Percentiles rank a stretch among this genome's conserved stretches.
Evolutionary conservation across 192 early-diverging fungal genomes (phyloP).

Genomic region (Coemansia asiatica): DNA sequence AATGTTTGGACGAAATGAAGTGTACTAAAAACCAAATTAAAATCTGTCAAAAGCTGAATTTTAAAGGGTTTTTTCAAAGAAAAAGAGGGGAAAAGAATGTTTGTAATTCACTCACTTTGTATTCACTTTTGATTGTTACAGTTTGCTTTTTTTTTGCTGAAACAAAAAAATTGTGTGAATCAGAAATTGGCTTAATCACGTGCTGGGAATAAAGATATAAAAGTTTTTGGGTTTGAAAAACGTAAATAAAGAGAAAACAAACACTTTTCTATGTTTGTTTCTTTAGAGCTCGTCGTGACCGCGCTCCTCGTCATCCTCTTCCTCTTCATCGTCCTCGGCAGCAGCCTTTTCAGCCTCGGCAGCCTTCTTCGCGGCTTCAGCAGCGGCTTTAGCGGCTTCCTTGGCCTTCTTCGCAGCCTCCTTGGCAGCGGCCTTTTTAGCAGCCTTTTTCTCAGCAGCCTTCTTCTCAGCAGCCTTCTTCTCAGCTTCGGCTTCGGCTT

Average conservation of each 20-base stretch:
- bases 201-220: background rate
- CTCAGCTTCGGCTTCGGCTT: slow-evolving; percentile 19
- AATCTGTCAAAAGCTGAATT: too few relatives aligned
- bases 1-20: too few relatives aligned
- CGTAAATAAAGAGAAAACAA: too few relatives aligned
- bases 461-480: background rate
- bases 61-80: too few relatives aligned
- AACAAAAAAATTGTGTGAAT: background rate
- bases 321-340: slow-evolving; percentile 26
- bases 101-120: too few relatives aligned
- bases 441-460: background rate
- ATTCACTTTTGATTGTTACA: too few relatives aligned
- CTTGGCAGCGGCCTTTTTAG: slow-evolving; percentile 21
- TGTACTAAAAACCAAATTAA: too few relatives aligned
- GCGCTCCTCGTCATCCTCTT: slow-evolving; percentile 23
- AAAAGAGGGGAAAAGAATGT: too few relatives aligned
- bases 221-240: background rate
- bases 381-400: slow-evolving; percentile 15
- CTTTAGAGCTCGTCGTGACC: slow-evolving; percentile 55
- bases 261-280: too few relatives aligned
- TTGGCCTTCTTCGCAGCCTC: slow-evolving; percentile 18
- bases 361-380: slow-evolving; percentile 20
- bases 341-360: slow-evolving; percentile 20
- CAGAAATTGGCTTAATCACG: background rate
- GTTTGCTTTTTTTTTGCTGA: background rate